Conservation (phyloP, 768 basidiomycete species). For the Mycena polygramma region DNA sequence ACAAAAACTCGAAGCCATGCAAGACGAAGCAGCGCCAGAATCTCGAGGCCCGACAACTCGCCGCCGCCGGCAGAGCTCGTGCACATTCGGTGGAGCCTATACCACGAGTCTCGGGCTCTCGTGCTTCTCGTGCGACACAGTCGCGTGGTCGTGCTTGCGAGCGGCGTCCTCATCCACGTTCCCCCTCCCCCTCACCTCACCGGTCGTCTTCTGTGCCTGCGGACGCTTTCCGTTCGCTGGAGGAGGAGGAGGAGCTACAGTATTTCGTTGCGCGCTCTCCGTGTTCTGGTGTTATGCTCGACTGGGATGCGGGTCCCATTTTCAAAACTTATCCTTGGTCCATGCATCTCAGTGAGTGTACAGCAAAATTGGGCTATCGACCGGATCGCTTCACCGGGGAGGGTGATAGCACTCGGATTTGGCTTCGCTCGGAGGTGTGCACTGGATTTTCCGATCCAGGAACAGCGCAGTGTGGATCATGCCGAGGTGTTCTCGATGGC, state of each 20-base stretch:
- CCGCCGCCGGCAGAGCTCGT: no score
- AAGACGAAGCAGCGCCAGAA: no score
- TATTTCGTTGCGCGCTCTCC: background rate
- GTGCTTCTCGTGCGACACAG: background rate
- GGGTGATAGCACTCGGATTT: background rate
- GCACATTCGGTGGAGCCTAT: no score
- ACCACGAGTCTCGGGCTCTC: no score
- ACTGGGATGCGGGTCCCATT: background rate
- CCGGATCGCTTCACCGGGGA: constrained; percentile 6
- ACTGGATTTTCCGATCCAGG: background rate
- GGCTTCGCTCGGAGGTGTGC: background rate
- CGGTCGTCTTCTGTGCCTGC: background rate
- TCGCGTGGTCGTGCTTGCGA: background rate
- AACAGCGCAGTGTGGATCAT: background rate
- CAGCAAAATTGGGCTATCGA: background rate
- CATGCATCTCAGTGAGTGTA: background rate
- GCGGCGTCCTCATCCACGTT: background rate
- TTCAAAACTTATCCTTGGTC: constrained; percentile 4
- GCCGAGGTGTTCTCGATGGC: background rate
- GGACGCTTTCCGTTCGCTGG: background rate
- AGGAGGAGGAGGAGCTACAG: no score
- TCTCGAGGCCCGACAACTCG: no score
- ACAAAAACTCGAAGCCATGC: no score
- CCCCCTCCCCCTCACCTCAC: constrained; percentile 1
- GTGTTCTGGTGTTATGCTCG: constrained; percentile 3